These are phyloP conservation scores for Sphaerulina vaccinii DNA, from an alignment of 2,329 filamentous ascomycete species.

Conservation along the genomic window DNA sequence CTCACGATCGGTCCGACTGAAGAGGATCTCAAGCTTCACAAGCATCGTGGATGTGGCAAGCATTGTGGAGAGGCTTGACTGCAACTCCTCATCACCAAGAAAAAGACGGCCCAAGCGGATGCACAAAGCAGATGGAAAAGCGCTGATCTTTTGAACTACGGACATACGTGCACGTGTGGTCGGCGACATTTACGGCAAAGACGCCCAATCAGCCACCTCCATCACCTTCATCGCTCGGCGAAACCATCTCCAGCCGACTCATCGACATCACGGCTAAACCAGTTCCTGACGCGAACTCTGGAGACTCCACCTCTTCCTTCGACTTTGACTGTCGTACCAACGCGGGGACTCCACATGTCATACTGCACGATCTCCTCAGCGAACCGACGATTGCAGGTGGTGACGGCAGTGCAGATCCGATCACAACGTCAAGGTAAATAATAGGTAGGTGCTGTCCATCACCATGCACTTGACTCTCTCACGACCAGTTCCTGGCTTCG, in stretches of 20 bases:
- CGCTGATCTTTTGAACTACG: not conserved
- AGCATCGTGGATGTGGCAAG: not conserved
- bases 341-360: not conserved
- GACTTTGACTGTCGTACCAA: not conserved
- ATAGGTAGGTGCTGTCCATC: slow-evolving; percentile 4
- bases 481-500: not conserved
- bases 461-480: slow-evolving; percentile 2
- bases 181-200: slow-evolving; percentile 5
- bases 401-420: not conserved
- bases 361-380: not conserved
- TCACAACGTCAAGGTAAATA: not conserved
- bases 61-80: not conserved
- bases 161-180: not conserved
- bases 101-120: not conserved
- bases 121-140: not conserved
- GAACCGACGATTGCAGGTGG: not conserved
- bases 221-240: not conserved
- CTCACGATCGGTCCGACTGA: not conserved
- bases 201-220: not conserved
- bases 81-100: not conserved
- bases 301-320: not conserved
- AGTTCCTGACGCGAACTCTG: slow-evolving; percentile 10
- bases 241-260: not conserved
- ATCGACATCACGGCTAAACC: slow-evolving; percentile 11
- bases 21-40: not conserved